These are phyloP conservation scores for Chenopodium berlandieri DNA, from an alignment of 148 eudicot genomes.

Conservation along the genomic window DNA sequence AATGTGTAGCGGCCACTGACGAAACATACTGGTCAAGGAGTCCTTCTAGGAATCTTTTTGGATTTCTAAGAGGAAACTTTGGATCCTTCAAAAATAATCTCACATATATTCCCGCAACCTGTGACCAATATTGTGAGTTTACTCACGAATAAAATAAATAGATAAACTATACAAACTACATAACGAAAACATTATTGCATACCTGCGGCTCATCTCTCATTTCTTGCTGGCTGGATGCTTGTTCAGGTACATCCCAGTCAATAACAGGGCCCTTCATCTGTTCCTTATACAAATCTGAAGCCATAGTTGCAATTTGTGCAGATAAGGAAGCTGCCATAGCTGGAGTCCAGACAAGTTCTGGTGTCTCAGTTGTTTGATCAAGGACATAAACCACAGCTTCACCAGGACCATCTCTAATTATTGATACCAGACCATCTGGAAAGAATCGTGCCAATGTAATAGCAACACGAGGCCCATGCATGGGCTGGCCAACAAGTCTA, in stretches of 20 bases:
- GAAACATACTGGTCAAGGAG: constrained; percentile 95
- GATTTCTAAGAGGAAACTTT: constrained; percentile 93
- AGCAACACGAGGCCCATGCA: constrained; percentile 99
- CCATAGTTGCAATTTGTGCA: constrained; percentile 96
- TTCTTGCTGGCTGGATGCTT: constrained; percentile 81
- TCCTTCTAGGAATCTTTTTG: constrained; percentile 94
- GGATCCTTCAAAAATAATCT: constrained; percentile 96
- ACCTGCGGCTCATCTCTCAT: constrained; percentile 99
- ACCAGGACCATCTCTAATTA: constrained; percentile 96
- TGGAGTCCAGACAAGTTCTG: constrained; percentile 99
- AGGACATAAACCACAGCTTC: constrained; percentile 89
- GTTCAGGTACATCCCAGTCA: constrained; percentile 99
- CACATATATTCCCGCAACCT: constrained; percentile 98
- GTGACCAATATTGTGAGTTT: constrained; percentile 25
- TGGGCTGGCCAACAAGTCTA: constrained; percentile 93
- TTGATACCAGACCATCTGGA: constrained; percentile 93
- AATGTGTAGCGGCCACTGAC: constrained; percentile 88
- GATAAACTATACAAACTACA: neutral
- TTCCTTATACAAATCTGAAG: constrained; percentile 78
- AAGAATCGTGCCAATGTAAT: constrained; percentile 91
- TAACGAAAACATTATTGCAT: constrained; percentile 17
- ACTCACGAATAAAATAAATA: neutral
- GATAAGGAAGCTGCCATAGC: constrained; percentile 98
- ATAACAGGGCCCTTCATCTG: constrained; percentile 93
- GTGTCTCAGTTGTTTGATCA: constrained; percentile 97